Conservation (phyloP, 2,329 filamentous ascomycete species). For the Cytospora piceicola region DNA sequence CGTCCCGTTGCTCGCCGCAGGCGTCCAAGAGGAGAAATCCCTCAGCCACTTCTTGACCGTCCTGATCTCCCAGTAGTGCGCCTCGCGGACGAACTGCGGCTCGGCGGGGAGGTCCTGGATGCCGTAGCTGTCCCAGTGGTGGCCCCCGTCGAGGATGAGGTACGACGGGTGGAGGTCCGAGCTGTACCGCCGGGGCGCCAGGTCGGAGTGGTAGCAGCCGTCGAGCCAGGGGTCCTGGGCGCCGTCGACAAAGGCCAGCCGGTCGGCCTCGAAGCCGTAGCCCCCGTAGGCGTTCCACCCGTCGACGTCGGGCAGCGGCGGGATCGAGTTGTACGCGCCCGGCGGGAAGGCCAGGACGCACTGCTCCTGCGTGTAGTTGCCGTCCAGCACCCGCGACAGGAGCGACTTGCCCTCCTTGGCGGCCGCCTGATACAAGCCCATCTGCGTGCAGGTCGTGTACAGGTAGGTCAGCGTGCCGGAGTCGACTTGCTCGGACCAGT, state of each 20-base stretch:
- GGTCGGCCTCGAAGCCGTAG: slow-evolving; percentile 49
- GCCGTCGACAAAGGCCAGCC: slow-evolving; percentile 57
- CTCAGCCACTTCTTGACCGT: slow-evolving; percentile 53
- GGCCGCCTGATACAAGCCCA: slow-evolving; percentile 54
- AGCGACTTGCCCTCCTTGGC: slow-evolving; percentile 48
- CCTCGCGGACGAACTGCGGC: slow-evolving; percentile 55
- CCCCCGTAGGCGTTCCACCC: slow-evolving; percentile 52
- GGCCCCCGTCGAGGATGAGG: slow-evolving; percentile 54
- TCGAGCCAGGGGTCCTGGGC: slow-evolving; percentile 57
- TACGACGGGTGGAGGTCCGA: slow-evolving; percentile 52
- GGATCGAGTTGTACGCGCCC: slow-evolving; percentile 50
- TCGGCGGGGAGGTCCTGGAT: slow-evolving; percentile 47
- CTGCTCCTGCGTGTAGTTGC: slow-evolving; percentile 58
- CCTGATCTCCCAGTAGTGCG: slow-evolving; percentile 54
- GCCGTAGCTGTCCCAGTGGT: slow-evolving; percentile 55
- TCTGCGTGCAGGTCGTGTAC: slow-evolving; percentile 54
- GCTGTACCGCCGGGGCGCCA: slow-evolving; percentile 43
- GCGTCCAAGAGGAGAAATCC: slow-evolving; percentile 38
- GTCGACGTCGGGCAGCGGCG: slow-evolving; percentile 46
- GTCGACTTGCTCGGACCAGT: slow-evolving; percentile 50
- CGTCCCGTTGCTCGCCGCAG: neutral
- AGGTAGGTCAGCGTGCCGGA: slow-evolving; percentile 49
- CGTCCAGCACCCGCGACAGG: slow-evolving; percentile 51
- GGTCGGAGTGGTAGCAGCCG: slow-evolving; percentile 53
- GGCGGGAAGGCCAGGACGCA: slow-evolving; percentile 57